phyloP scores from a whole-genome alignment of 2,329 filamentous ascomycete genomes.

The Purpureocillium lavendulum region DNA sequence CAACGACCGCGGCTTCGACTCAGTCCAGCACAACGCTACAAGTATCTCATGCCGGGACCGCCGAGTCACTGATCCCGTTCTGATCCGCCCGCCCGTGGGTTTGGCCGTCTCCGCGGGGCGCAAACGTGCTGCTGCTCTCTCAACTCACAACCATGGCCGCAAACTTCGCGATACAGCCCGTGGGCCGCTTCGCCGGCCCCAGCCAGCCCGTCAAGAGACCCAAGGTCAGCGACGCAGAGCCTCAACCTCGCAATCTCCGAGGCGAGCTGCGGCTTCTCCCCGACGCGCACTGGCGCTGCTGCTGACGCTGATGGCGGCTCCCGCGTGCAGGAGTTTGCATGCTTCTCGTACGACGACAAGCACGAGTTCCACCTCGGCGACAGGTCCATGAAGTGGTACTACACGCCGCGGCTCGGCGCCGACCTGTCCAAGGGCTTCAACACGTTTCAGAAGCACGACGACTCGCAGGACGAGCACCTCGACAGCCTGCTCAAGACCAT shows the following conservation, averaged over 20 bases:
- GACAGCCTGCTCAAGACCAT: slow-evolving; percentile 76
- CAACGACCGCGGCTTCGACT: too few relatives aligned
- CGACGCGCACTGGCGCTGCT: too few relatives aligned
- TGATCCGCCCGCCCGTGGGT: too few relatives aligned
- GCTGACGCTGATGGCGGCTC: neutral
- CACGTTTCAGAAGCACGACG: slow-evolving; percentile 74
- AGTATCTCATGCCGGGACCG: too few relatives aligned
- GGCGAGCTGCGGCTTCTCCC: too few relatives aligned
- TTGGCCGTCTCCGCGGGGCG: too few relatives aligned
- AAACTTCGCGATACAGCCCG: slow-evolving; percentile 60
- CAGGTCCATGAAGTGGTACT: slow-evolving; percentile 80
- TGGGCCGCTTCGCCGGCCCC: slow-evolving; percentile 57
- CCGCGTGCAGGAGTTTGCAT: slow-evolving; percentile 68
- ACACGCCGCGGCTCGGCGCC: slow-evolving; percentile 61
- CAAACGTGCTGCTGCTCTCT: neutral
- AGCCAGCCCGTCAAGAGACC: slow-evolving; percentile 68
- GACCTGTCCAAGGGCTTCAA: slow-evolving; percentile 78
- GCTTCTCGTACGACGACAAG: slow-evolving; percentile 85
- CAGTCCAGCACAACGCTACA: too few relatives aligned
- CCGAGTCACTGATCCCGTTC: too few relatives aligned
- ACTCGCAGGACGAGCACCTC: slow-evolving; percentile 76
- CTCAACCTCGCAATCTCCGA: too few relatives aligned
- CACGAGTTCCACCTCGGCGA: slow-evolving; percentile 70
- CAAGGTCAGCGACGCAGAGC: slow-evolving; percentile 40
- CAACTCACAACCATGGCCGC: slow-evolving; percentile 15